Percentiles rank a stretch among this genome's conserved stretches.
Evolutionary conservation across 257 asterid genomes (phyloP).

Genomic region (Lithospermum erythrorhizon): DNA sequence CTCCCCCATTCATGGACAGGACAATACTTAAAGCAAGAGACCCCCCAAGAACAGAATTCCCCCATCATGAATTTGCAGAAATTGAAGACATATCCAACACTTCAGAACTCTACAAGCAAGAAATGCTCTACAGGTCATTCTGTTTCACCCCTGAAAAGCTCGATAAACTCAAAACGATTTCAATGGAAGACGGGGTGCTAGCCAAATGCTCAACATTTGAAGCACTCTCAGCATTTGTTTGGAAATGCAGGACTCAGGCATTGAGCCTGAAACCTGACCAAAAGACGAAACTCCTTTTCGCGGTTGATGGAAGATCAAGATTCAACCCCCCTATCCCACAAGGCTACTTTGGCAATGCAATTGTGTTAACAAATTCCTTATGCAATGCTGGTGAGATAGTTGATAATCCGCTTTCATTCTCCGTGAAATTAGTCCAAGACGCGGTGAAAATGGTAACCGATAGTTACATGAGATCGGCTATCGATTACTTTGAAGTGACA

Average conservation of each 20-base stretch:
- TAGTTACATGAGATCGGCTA: constrained; percentile 66
- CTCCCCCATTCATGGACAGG: constrained; percentile 70
- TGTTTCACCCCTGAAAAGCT: constrained; percentile 64
- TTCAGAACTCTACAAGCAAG: constrained; percentile 43
- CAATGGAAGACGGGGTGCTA: constrained; percentile 37
- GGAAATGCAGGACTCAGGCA: constrained; percentile 66
- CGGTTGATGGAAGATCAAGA: constrained; percentile 69
- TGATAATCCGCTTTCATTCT: constrained; percentile 39
- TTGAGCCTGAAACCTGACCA: constrained; percentile 57
- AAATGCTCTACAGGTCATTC: constrained; percentile 59
- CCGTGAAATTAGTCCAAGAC: constrained; percentile 52
- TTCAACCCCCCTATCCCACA: constrained; percentile 65
- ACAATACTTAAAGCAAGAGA: constrained; percentile 49
- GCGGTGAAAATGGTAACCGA: constrained; percentile 63
- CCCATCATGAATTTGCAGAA: constrained; percentile 70
- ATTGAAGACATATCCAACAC: constrained; percentile 58
- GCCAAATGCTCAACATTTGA: constrained; percentile 70
- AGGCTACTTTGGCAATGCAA: constrained; percentile 73
- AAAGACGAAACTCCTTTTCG: constrained; percentile 68
- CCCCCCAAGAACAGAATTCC: constrained; percentile 54
- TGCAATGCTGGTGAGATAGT: constrained; percentile 49
- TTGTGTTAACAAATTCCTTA: constrained; percentile 59
- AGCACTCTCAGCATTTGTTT: constrained; percentile 70
- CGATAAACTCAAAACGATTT: constrained; percentile 33
- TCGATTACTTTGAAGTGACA: constrained; percentile 70